phyloP scores from a whole-genome alignment of 1,284 basidiomycete species.

The Somion occarium region DNA sequence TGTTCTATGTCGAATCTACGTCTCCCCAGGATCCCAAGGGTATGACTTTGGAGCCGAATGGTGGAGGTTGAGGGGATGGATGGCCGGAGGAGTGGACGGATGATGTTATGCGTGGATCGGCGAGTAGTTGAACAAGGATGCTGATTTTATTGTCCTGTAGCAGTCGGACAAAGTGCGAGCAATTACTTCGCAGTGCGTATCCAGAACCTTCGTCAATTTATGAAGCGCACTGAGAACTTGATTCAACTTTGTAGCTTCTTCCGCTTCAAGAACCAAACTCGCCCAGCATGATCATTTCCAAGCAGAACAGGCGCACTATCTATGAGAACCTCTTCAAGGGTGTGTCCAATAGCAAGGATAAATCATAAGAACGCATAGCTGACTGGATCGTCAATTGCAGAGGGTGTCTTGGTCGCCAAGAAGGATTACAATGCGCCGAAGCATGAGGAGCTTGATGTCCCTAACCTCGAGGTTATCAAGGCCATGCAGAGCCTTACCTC shows the following conservation, averaged over 20 bases:
- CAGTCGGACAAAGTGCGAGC: constrained; percentile 32
- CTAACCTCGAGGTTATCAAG: constrained; percentile 99
- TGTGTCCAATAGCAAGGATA: constrained; percentile 31
- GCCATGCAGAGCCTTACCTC: constrained; percentile 97
- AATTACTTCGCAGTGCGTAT: constrained; percentile 28
- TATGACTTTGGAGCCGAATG: constrained; percentile 9
- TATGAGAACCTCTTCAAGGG: constrained; percentile 99
- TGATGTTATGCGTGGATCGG: constrained; percentile 15
- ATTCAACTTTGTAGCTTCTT: constrained; percentile 29
- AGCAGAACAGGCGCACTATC: constrained; percentile 80
- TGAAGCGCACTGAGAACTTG: neutral
- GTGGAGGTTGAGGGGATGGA: constrained; percentile 23
- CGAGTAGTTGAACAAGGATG: constrained; percentile 3
- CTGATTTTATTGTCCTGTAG: constrained; percentile 18
- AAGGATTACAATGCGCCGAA: constrained; percentile 98
- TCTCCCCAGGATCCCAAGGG: constrained; percentile 8
- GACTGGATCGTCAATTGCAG: constrained; percentile 33
- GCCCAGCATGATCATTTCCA: constrained; percentile 84
- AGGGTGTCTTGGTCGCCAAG: constrained; percentile 98
- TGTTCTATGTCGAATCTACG: constrained; percentile 15
- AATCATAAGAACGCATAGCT: constrained; percentile 3
- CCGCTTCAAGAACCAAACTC: constrained; percentile 32
- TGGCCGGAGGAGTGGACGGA: constrained; percentile 20
- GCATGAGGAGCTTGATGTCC: constrained; percentile 96
- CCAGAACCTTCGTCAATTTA: neutral